Percentiles rank a stretch among this genome's conserved stretches.
Conservation (phyloP, 2,329 filamentous ascomycete species). For the Rasamsonia emersonii region DNA sequence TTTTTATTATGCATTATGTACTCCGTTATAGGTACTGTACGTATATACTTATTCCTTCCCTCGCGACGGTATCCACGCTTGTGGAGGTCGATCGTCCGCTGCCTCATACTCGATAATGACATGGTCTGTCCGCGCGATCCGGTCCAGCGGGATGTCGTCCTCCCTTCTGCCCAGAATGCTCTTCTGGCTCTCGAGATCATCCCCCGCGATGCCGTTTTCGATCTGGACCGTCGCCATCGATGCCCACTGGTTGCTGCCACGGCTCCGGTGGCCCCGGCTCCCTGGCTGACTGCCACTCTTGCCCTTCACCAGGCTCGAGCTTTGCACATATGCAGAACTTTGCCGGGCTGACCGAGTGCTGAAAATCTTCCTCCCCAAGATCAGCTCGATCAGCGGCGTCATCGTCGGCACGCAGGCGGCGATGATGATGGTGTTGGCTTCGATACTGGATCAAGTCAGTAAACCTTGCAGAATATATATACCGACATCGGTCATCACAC, state of each 20-base stretch:
- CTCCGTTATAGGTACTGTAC: too few species aligned
- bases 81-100: too few species aligned
- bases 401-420: conserved; percentile 10
- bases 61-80: too few species aligned
- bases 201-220: not conserved
- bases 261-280: too few species aligned
- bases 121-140: conserved; percentile 5
- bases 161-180: too few species aligned
- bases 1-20: too few species aligned
- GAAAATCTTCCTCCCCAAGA: conserved; percentile 6
- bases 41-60: too few species aligned
- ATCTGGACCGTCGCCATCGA: not conserved
- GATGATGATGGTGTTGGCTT: conserved; percentile 9
- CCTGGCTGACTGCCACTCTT: too few species aligned
- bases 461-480: not conserved
- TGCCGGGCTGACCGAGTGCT: conserved; percentile 3
- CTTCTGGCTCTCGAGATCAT: conserved; percentile 7
- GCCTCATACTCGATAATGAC: conserved; percentile 6
- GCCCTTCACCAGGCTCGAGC: too few species aligned
- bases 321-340: too few species aligned
- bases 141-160: not conserved
- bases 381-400: conserved; percentile 5
- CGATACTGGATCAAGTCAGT: conserved; percentile 4
- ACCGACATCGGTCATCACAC: not conserved
- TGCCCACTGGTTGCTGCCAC: too few species aligned